Evolutionary conservation across 345 rosid species (phyloP), one percentile per base, ranked within the genome.

Genomic region (Physaria fendleri): DNA sequence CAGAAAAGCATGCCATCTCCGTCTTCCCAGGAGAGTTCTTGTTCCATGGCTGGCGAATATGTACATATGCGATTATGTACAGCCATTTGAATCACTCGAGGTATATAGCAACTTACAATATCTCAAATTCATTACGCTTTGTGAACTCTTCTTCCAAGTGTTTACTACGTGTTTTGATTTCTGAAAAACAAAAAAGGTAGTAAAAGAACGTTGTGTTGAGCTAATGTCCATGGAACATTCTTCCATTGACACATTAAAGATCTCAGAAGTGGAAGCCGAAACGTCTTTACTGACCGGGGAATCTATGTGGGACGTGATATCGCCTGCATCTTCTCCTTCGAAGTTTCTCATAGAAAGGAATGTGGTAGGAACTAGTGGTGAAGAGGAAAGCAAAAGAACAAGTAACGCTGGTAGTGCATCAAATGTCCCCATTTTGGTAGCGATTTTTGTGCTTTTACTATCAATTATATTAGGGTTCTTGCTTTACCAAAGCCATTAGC

Each of bases 151-250:
- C 30, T 41, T 51, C 25, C 22, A 17, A 13, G 13, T 57, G 16
- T 38, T 22, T 15, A 46, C n/a, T 15, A 12, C 4, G 3, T 24
- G 10, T 25, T 12, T 43, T 21, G 30, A 21, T 37, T 30, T 42
- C 21, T 18, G 56, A 46, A 53, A n/a, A n/a, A n/a, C n/a, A n/a
- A n/a, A n/a, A n/a, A 20, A 92, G 98, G 87, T 84, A 33, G 33
- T 88, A 60, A 86, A 84, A 70, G 95, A 88, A 52, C 98, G 81
- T 62, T 92, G 93, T 44, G 71, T 78, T 9, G 96, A 88, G 80
- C 44, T 88, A 68, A 82, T 86, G 83, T 83, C 89, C 17, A 79
- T 81, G 87, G 90, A 81, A 74, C 39, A 63, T 55, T 73, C 77
- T 32, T 74, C 77, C 53, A 45, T 71, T 3, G 87, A 83, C 59